Evolutionary conservation across 2,329 filamentous ascomycete genomes (phyloP).

Genomic region (Nemania sp.): DNA sequence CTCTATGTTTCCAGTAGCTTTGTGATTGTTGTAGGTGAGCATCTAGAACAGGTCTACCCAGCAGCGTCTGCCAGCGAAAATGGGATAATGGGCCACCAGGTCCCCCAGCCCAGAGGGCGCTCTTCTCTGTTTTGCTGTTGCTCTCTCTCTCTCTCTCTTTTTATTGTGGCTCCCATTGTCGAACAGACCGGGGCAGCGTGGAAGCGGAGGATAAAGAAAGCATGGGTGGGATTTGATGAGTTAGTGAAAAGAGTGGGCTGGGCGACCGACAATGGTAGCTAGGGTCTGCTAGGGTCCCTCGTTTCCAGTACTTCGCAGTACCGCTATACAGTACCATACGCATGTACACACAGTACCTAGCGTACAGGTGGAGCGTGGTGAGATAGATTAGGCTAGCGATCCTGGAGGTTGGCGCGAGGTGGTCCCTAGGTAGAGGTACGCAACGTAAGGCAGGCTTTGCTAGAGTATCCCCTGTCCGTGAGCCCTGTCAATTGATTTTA

Average conservation of each 20-base stretch:
- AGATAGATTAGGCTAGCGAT: slow-evolving; percentile 39
- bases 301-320: slow-evolving; percentile 8
- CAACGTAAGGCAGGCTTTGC: background rate
- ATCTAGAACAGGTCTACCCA: slow-evolving; percentile 12
- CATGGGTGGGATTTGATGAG: slow-evolving; percentile 35
- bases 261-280: slow-evolving; percentile 11
- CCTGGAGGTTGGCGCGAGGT: slow-evolving; percentile 28
- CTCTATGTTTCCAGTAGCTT: background rate
- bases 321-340: slow-evolving; percentile 11
- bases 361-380: slow-evolving; percentile 23
- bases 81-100: slow-evolving; percentile 14
- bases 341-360: slow-evolving; percentile 12
- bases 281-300: slow-evolving; percentile 21
- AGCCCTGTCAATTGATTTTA: slow-evolving; percentile 29
- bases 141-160: slow-evolving; percentile 15
- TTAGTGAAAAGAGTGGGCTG: slow-evolving; percentile 32
- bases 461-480: slow-evolving; percentile 14
- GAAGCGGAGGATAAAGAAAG: slow-evolving; percentile 39
- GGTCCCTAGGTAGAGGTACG: slow-evolving; percentile 8
- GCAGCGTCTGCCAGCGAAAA: slow-evolving; percentile 11
- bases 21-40: background rate
- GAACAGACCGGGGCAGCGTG: slow-evolving; percentile 23
- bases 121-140: slow-evolving; percentile 7
- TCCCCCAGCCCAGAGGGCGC: slow-evolving; percentile 19
- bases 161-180: slow-evolving; percentile 23